phyloP scores from a whole-genome alignment of 345 rosid genomes.

The Melaleuca quinquenervia region DNA sequence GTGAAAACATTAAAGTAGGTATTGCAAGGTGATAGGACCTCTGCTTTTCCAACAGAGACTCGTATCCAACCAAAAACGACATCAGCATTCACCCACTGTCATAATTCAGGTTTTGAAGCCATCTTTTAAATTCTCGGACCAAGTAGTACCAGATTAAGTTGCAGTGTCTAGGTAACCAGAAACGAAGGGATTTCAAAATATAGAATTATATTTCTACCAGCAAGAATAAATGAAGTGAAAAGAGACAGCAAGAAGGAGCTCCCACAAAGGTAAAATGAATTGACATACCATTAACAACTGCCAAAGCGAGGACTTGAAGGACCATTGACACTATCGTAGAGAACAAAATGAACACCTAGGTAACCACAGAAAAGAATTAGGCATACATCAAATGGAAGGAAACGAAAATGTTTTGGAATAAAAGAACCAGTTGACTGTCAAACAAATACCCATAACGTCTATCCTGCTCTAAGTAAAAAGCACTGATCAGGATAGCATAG shows the following conservation, averaged over 20 bases:
- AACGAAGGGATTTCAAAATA: neutral
- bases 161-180: neutral
- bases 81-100: neutral
- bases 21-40: neutral
- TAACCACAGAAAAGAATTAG: neutral
- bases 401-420: neutral
- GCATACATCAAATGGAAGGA: neutral
- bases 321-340: slow-evolving; percentile 43
- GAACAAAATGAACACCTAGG: slow-evolving; percentile 86
- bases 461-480: neutral
- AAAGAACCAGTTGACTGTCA: neutral
- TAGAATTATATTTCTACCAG: neutral
- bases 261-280: neutral
- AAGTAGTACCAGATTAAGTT: neutral
- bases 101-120: neutral
- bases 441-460: neutral
- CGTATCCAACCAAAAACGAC: neutral
- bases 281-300: slow-evolving; percentile 58
- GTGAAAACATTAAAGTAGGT: neutral
- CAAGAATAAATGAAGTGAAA: neutral
- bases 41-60: neutral
- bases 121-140: neutral
- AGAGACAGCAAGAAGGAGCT: neutral
- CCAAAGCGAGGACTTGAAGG: slow-evolving; percentile 50
- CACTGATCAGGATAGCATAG: neutral